A percentile compares a stretch with the other conserved stretches of the same genome.
Conservation (phyloP, 345 rosid species). For the Reutealis trisperma region DNA sequence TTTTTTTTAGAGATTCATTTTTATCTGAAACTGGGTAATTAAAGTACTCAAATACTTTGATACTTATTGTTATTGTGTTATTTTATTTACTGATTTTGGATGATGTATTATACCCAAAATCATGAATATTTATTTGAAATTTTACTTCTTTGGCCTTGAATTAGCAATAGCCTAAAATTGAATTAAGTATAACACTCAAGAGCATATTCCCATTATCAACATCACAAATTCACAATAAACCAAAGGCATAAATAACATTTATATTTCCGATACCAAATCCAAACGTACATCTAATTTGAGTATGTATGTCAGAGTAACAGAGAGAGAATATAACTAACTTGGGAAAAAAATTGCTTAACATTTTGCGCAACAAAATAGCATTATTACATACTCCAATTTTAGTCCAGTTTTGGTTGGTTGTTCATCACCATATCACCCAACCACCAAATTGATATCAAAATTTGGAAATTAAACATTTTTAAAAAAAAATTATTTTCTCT, state of each 20-base stretch:
- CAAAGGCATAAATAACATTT: not conserved
- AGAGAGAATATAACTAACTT: slow-evolving; percentile 22
- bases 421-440: not conserved
- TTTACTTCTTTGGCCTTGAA: not conserved
- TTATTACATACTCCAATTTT: slow-evolving; percentile 22
- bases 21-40: too few species aligned
- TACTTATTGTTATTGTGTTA: not conserved
- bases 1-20: too few species aligned
- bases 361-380: slow-evolving; percentile 12
- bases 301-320: not conserved
- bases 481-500: not conserved
- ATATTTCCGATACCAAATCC: not conserved
- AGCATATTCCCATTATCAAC: not conserved
- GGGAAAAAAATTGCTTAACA: slow-evolving; percentile 28
- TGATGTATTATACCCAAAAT: not conserved
- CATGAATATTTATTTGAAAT: not conserved
- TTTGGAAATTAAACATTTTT: not conserved
- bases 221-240: not conserved
- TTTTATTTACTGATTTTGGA: not conserved
- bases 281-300: not conserved
- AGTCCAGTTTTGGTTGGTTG: slow-evolving; percentile 12
- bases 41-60: too few species aligned
- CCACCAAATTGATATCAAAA: not conserved
- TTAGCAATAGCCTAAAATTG: slow-evolving; percentile 1
- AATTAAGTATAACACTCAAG: not conserved